These are phyloP conservation scores for Phytopythium ostracodes DNA, from an alignment of 352 stramenopile species.

Conservation along the genomic window DNA sequence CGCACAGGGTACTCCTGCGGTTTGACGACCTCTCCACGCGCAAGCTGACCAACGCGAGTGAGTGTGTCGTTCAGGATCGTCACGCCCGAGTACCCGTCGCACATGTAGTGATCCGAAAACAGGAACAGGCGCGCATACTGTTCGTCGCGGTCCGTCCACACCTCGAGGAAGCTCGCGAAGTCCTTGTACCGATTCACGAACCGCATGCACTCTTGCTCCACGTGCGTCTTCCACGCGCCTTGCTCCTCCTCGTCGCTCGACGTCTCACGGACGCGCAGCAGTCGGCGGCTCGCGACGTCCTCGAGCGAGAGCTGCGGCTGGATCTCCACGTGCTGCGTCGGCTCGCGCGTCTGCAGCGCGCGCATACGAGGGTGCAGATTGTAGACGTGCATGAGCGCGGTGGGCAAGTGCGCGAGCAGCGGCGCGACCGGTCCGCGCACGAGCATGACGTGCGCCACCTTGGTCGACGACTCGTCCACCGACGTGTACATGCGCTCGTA, in stretches of 20 bases:
- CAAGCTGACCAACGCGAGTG: constrained; percentile 7
- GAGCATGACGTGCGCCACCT: constrained; percentile 24
- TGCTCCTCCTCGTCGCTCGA: constrained; percentile 15
- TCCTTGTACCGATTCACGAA: constrained; percentile 18
- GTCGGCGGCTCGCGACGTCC: constrained; percentile 13
- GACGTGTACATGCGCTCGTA: constrained; percentile 24
- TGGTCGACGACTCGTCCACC: constrained; percentile 21
- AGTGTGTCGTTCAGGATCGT: constrained; percentile 35
- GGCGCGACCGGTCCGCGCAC: constrained; percentile 9
- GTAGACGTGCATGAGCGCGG: constrained; percentile 24
- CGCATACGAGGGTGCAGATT: constrained; percentile 39
- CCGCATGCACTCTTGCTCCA: constrained; percentile 17
- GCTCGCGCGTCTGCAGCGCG: constrained; percentile 14
- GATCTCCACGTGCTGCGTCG: constrained; percentile 26
- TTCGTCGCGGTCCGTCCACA: constrained; percentile 13
- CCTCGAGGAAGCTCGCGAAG: constrained; percentile 21
- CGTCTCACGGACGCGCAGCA: constrained; percentile 23
- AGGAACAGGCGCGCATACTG: constrained; percentile 31
- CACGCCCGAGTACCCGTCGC: constrained; percentile 30
- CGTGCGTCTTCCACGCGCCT: constrained; percentile 13
- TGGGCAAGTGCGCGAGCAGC: constrained; percentile 15
- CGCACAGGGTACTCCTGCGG: constrained; percentile 16
- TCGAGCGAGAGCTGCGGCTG: constrained; percentile 18
- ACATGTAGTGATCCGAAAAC: constrained; percentile 48
- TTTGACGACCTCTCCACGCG: constrained; percentile 8